Conservation (phyloP, 1,284 basidiomycete species). For the Naganishia sp. region DNA sequence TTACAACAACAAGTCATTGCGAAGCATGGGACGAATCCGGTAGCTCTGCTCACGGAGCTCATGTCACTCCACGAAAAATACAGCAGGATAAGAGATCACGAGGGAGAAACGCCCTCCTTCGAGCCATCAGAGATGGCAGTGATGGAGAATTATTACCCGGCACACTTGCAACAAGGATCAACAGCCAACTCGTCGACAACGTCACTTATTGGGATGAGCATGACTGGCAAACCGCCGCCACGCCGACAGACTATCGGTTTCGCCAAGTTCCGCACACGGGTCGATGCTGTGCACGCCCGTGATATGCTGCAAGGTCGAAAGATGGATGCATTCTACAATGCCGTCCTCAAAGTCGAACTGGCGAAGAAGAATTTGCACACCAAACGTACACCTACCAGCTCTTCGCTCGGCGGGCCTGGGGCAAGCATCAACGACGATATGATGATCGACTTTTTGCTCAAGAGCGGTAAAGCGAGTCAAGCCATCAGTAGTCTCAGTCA, state of each 20-base stretch:
- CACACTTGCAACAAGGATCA: constrained; percentile 19
- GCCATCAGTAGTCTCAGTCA: constrained; percentile 24
- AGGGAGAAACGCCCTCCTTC: constrained; percentile 5
- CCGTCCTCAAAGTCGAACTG: constrained; percentile 96
- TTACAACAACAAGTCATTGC: constrained; percentile 32
- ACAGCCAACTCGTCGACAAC: constrained; percentile 32
- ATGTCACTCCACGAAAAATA: constrained; percentile 25
- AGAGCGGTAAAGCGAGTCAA: constrained; percentile 28
- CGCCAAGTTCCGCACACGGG: constrained; percentile 86
- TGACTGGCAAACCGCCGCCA: constrained; percentile 31
- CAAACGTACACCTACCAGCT: constrained; percentile 59
- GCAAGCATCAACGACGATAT: constrained; percentile 22
- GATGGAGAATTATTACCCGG: constrained; percentile 15
- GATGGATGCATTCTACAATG: constrained; percentile 91
- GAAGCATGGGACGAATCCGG: constrained; percentile 23
- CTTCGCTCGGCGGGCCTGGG: constrained; percentile 5
- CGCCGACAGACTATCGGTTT: constrained; percentile 93
- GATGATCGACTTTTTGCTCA: constrained; percentile 24
- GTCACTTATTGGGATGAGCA: constrained; percentile 28
- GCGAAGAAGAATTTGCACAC: constrained; percentile 99
- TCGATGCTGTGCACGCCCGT: constrained; percentile 82
- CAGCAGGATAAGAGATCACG: constrained; percentile 11
- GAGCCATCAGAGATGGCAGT: constrained; percentile 14
- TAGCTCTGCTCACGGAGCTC: constrained; percentile 14
- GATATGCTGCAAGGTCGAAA: constrained; percentile 87